These are phyloP conservation scores for Monoraphidium neglectum DNA, from an alignment of 139 green algal species.

Conservation along the genomic window DNA sequence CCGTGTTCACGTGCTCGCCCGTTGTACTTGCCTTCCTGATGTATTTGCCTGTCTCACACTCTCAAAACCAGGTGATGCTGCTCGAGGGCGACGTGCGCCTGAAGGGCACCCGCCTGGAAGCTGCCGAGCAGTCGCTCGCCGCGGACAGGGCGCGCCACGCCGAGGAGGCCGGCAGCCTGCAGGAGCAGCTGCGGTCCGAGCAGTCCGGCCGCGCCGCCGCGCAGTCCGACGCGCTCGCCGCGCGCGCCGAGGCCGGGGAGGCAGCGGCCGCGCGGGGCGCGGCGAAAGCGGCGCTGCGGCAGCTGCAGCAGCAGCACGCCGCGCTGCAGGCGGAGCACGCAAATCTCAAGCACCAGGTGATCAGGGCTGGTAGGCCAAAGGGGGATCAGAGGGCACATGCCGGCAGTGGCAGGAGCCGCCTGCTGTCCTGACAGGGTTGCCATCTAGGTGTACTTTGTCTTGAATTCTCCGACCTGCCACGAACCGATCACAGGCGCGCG, in stretches of 20 bases:
- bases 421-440: too few relatives aligned
- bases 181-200: slow-evolving; percentile 28
- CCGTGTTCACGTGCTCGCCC: too few relatives aligned
- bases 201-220: neutral
- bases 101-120: slow-evolving; percentile 29
- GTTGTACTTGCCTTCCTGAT: too few relatives aligned
- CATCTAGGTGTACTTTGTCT: too few relatives aligned
- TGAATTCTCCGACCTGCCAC: too few relatives aligned
- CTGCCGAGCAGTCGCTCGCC: slow-evolving; percentile 30
- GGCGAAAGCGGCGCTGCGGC: slow-evolving; percentile 9
- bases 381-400: too few relatives aligned
- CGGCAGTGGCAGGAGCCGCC: too few relatives aligned
- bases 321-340: too few relatives aligned
- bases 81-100: slow-evolving; percentile 23
- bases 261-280: neutral
- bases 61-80: slow-evolving; percentile 19
- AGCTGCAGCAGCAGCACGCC: slow-evolving; percentile 16
- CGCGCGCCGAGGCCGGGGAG: neutral
- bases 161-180: slow-evolving; percentile 6
- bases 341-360: too few relatives aligned
- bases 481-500: too few relatives aligned
- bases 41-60: too few relatives aligned
- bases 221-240: neutral
- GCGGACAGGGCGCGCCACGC: slow-evolving; percentile 27
- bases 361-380: too few relatives aligned